Base-by-base conservation (phyloP, 371 early-diverging fungal species). In the Chytridiales sp. region DNA sequence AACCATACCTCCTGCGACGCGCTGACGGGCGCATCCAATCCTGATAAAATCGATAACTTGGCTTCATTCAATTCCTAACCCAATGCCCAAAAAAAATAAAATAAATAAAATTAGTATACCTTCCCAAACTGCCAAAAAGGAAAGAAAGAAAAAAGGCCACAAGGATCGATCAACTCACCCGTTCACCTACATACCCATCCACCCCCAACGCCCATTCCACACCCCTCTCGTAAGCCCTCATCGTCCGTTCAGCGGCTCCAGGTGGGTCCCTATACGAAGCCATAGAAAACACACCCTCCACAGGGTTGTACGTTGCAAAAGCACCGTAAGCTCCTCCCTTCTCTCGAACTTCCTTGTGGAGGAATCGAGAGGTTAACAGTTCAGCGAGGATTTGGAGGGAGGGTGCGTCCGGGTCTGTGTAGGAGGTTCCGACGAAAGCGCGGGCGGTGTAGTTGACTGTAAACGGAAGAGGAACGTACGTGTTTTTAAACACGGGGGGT, bases 251-350 rank as follows among this genome's bases (percentile, higher is more conserved):
- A 2, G 55, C 85, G 78, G 43, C 87, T 48, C 27, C 90, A 81
- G 57, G 83, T 17, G 97, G 97, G 66, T 97, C 97, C 48, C 97
- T 85, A 76, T 97, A 97, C 13, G 94, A 92, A 59, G 82, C 92
- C 74, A 95, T 91, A 1, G 90, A 85, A 56, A 95, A 87, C 3
- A 90, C 59, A 9, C 96, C 96, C 34, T 83, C 85, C 3, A 85
- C 63, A 1, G 89, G 73, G 19, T 82, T 79, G 74, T 86, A 93
- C 1, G 75, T 62, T 1, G 93, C 87, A 32, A 94, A 93, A 21
- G 92, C 96, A 17, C 95, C 96, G 72, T 97, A 97, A 5, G 97
- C 97, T 31, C 97, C 97, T 61, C 92, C 91, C 82, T 90, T 93
- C 69, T 97, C 97, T 62, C 97, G 87, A 41, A 97, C 89, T 73